Evolutionary conservation across 1,139 yeast species (phyloP).

Genomic region (Hanseniaspora sp.): DNA sequence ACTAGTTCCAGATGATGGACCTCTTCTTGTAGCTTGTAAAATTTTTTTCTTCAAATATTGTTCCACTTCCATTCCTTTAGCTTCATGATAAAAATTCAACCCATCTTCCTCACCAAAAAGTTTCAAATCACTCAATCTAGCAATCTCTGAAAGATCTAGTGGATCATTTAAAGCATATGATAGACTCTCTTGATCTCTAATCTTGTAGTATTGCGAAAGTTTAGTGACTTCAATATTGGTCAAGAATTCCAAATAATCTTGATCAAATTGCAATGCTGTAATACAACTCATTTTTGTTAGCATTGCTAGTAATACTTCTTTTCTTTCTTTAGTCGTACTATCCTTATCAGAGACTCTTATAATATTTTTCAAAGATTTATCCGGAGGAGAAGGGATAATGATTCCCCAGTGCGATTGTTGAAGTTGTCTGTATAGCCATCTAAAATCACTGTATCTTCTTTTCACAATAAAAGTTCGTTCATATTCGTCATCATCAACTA

Average conservation of each 20-base stretch:
- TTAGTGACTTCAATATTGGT: conserved; percentile 44
- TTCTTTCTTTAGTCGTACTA: conserved; percentile 72
- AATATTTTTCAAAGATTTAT: conserved; percentile 64
- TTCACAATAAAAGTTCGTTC: conserved; percentile 38
- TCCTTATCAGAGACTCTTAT: conserved; percentile 78
- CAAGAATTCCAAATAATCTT: conserved; percentile 67
- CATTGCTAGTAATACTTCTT: conserved; percentile 71
- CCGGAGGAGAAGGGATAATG: conserved; percentile 94
- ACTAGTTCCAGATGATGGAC: conserved; percentile 24
- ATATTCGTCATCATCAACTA: not conserved
- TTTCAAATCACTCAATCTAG: conserved; percentile 27
- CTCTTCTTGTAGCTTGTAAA: conserved; percentile 17
- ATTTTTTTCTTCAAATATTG: conserved; percentile 18
- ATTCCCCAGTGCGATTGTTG: conserved; percentile 80
- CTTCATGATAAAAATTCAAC: conserved; percentile 22
- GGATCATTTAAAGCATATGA: conserved; percentile 41
- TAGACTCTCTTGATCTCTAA: conserved; percentile 48
- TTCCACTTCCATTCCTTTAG: conserved; percentile 28
- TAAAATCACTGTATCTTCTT: conserved; percentile 71
- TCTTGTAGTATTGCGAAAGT: conserved; percentile 53
- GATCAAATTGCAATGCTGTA: conserved; percentile 51
- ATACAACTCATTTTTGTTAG: conserved; percentile 52
- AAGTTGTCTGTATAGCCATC: conserved; percentile 81
- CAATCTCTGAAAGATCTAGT: conserved; percentile 36
- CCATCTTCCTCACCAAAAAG: conserved; percentile 29